Base-by-base conservation (phyloP, 148 eudicot species). In the Silene uniflora region DNA sequence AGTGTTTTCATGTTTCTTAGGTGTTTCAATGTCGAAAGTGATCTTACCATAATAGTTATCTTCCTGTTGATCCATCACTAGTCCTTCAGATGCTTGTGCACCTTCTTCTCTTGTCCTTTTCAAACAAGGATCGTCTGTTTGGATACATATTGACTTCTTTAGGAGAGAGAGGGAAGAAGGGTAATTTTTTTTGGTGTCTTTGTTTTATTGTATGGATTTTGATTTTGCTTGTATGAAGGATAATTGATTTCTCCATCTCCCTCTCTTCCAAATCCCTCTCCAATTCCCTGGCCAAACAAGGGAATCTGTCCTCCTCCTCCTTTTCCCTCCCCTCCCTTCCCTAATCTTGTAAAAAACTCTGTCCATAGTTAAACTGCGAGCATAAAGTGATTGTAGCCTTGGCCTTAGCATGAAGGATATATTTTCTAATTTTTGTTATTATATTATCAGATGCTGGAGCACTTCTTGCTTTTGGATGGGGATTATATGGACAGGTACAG, bases 401-500 rank as follows among this genome's bases (percentile, higher is more conserved):
- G 56, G 56, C 56, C 56, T 52, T 52, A 52, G 56, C 56, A 4
- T 52, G 56, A 13, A 12, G 56, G 56, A 14, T 52, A 4, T 52
- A 13, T 52, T 52, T 16, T 46, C 17, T 18, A 24, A 69, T n/a
- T 68, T 47, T 61, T 61, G 54, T 74, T n/a, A 71, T 75, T 72
- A 10, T 73, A 24, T 71, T 72, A 46, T 59, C 83, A 95, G 99
- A 95, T 91, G 91, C 99, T 81, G 99, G 99, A 80, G 97, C 93
- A 24, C 44, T 95, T 35, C 88, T 95, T 72, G 79, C 98, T 76
- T 95, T 95, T 80, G 99, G 99, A 55, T 95, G 99, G 99, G 98
- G 99, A 78, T 86, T 90, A 35, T 92, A 95, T 82, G 99, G 99
- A 84, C 99, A 95, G 91, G 99, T 91, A 81, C 55, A 62, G 62